Conservation (phyloP, 2,329 filamentous ascomycete species). For the Aspergillus alliaceus region DNA sequence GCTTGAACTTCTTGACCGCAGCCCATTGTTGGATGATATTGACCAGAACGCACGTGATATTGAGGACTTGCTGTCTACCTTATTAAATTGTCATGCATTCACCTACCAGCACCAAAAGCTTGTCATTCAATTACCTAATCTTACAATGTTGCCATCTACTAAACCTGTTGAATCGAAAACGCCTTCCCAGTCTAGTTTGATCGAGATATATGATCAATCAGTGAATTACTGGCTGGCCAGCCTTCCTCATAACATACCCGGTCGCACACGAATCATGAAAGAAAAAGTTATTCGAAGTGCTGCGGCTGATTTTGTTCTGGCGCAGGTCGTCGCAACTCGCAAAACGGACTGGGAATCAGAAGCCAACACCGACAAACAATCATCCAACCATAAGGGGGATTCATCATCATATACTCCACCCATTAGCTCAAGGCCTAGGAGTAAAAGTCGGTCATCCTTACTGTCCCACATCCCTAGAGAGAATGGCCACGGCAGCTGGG, state of each 20-base stretch:
- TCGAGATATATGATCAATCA: conserved; percentile 36
- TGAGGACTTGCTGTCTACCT: conserved; percentile 23
- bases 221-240: conserved; percentile 38
- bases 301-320: conserved; percentile 37
- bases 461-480: neutral
- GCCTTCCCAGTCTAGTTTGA: conserved; percentile 18
- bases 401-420: neutral
- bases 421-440: neutral
- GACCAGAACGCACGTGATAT: conserved; percentile 35
- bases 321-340: conserved; percentile 28
- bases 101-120: conserved; percentile 12
- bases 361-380: neutral
- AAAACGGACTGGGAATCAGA: neutral
- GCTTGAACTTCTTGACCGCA: conserved; percentile 31
- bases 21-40: conserved; percentile 34
- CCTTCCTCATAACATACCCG: conserved; percentile 34
- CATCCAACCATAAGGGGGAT: neutral
- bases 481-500: neutral
- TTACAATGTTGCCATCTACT: conserved; percentile 14
- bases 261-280: conserved; percentile 38
- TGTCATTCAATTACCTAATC: conserved; percentile 20
- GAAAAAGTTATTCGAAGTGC: conserved; percentile 38
- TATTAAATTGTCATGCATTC: neutral
- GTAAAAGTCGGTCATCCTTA: neutral
- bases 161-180: conserved; percentile 5